phyloP scores from a whole-genome alignment of 805 yeast species.

The Sporopachydermia quercuum region DNA sequence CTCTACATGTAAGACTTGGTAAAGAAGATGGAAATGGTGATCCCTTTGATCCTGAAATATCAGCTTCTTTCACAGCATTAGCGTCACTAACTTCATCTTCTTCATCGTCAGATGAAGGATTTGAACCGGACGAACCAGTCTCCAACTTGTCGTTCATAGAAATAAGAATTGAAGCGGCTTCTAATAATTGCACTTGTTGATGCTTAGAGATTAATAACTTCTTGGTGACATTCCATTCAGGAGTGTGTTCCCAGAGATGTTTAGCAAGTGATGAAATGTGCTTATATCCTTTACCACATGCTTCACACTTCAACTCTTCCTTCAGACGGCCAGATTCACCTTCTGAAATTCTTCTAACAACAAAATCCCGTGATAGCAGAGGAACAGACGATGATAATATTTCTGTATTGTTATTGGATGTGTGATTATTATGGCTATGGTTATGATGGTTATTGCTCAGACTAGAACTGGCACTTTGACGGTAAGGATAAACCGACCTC shows the following conservation, averaged over 20 bases:
- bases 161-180: conserved; percentile 63
- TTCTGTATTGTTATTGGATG: neutral
- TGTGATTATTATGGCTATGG: no score
- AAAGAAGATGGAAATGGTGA: neutral
- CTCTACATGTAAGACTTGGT: conserved; percentile 9
- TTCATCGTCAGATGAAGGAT: conserved; percentile 1
- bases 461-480: no score
- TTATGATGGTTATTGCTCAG: neutral
- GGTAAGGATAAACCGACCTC: neutral
- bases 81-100: conserved; percentile 4
- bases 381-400: conserved; percentile 18
- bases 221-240: conserved; percentile 83
- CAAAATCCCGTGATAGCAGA: conserved; percentile 39
- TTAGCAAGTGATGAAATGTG: conserved; percentile 80
- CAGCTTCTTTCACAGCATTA: conserved; percentile 17
- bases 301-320: conserved; percentile 76
- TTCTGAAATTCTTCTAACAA: conserved; percentile 69
- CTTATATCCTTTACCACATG: conserved; percentile 84
- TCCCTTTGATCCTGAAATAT: conserved; percentile 11
- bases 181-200: conserved; percentile 74
- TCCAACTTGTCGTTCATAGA: conserved; percentile 42
- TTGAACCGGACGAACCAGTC: neutral
- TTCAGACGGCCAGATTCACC: conserved; percentile 77
- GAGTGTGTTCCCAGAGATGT: conserved; percentile 89
- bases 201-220: conserved; percentile 71